Evolutionary conservation across 176 grass and related monocot species (phyloP).

Genomic region (Eremochloa ophiuroides): DNA sequence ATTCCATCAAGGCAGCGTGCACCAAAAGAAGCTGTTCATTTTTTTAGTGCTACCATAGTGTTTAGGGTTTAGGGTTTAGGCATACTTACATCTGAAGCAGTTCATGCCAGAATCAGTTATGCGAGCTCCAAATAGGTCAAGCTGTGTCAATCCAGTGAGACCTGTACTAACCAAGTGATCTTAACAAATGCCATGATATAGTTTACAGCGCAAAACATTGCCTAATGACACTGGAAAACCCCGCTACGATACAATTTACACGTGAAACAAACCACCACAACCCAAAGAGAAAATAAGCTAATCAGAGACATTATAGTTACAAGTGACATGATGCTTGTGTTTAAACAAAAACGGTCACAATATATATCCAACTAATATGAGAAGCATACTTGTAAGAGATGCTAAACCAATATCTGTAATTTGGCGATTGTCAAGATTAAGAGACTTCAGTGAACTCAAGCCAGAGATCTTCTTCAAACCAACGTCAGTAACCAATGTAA

Average conservation of each 20-base stretch:
- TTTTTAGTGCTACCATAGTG: background rate
- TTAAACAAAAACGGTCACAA: background rate
- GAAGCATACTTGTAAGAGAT: constrained; percentile 65
- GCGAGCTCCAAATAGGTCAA: constrained; percentile 91
- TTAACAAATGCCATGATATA: background rate
- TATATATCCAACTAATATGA: background rate
- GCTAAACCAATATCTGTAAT: constrained; percentile 85
- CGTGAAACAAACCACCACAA: background rate
- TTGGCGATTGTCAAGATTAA: constrained; percentile 88
- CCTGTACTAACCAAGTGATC: constrained; percentile 38
- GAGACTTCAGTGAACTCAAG: constrained; percentile 61
- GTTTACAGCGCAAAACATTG: background rate
- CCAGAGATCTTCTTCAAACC: constrained; percentile 82
- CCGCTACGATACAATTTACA: background rate
- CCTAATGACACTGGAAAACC: background rate
- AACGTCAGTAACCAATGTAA: constrained; percentile 68
- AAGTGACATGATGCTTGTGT: background rate
- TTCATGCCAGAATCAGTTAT: constrained; percentile 81
- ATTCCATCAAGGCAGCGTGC: background rate
- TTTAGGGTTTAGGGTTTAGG: too few species aligned
- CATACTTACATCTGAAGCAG: constrained; percentile 73
- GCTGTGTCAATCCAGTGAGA: constrained; percentile 88
- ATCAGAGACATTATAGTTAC: background rate
- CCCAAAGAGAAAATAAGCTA: constrained; percentile 1
- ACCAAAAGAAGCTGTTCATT: background rate